Base-by-base conservation (phyloP, 306 rosid species). In the Geum urbanum region DNA sequence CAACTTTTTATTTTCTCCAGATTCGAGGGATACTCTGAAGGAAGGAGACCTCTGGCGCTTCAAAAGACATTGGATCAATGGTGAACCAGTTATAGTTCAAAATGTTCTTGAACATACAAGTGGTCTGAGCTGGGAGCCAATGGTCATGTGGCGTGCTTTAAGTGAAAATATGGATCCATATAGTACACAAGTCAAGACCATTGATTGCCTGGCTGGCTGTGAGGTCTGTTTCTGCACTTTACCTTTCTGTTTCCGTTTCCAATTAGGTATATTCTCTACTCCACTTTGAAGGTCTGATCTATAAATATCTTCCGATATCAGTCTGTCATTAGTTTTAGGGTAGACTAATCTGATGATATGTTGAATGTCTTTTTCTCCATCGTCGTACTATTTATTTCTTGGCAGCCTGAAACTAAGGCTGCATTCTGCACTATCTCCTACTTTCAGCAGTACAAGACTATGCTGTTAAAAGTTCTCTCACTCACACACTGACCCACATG, bases 121-220 rank as follows among this genome's bases (percentile, higher is more conserved):
- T 48, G 96, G 89, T 68, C 84, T 91, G 80, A 91, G 97, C 83
- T 91, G 97, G 97, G 88, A 91, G 78, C 97, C 97, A 47, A 88
- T 82, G 92, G 97, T 91, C 57, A 85, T 91, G 81, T 84, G 89
- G 96, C 91, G 97, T 71, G 97, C 87, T 5, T 78, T 91, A 54
- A 85, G 94, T 67, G 90, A 87, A 81, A 83, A 72, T 66, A 57
- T 19, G 41, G 83, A 71, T 76, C 74, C 83, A 72, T 82, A 76
- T 49, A 70, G 80, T 72, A 71, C 90, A 49, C 84, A 85, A 79
- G 96, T 91, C 60, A 91, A 85, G 84, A 92, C 96, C 72, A 84
- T 89, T 27, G 97, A 91, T 79, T 91, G 97, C 83, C 81, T 91
- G 45, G 89, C 97, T 76, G 80, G 84, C 67, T 91, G 97, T 77